These are phyloP conservation scores for Mycena vulgaris DNA, from an alignment of 768 basidiomycete genomes.

Conservation along the genomic window DNA sequence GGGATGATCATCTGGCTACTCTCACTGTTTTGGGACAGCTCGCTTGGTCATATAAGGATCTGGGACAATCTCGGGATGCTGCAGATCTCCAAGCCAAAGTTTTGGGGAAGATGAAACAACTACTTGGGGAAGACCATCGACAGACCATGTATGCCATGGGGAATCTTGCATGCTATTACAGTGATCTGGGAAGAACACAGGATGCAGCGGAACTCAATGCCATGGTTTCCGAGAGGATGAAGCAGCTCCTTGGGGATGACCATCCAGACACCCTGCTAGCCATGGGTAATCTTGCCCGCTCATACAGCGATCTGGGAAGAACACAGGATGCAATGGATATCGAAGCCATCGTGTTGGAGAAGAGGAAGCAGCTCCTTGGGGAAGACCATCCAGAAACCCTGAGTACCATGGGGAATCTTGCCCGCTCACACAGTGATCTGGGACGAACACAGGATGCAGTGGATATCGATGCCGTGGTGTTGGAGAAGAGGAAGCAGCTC, in stretches of 20 bases:
- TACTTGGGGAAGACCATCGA: neutral
- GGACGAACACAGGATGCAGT: neutral
- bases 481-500: neutral
- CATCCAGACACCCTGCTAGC: neutral
- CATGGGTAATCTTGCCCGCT: neutral
- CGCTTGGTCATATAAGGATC: neutral
- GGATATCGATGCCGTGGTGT: neutral
- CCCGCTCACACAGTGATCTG: neutral
- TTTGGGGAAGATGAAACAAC: neutral
- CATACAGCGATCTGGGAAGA: neutral
- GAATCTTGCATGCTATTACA: neutral
- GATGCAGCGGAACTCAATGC: neutral
- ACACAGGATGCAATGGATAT: neutral
- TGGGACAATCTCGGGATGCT: neutral
- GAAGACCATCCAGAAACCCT: neutral
- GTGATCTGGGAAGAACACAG: neutral
- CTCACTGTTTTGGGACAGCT: neutral
- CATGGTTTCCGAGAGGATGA: neutral
- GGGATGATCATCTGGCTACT: neutral
- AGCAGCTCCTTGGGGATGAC: neutral
- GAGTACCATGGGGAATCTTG: neutral
- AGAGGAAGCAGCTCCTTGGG: neutral
- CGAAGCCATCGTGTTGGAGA: neutral
- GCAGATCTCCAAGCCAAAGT: neutral
- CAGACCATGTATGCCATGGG: neutral